phyloP scores from a whole-genome alignment of 1,284 basidiomycete genomes.

The Wolfiporia cocos region DNA sequence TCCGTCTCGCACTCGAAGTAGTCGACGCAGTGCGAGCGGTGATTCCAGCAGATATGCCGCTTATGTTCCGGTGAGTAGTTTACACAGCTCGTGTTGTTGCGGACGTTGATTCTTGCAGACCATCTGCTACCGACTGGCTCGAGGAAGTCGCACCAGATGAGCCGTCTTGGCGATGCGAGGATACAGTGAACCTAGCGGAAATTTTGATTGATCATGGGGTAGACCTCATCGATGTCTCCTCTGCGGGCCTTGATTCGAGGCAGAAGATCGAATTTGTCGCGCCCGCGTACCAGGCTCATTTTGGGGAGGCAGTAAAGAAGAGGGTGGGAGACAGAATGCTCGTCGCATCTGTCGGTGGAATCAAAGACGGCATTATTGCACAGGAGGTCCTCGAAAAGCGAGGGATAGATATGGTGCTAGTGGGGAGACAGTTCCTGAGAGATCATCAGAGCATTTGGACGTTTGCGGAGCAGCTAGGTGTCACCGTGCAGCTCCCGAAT shows the following conservation, averaged over 20 bases:
- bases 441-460: constrained; percentile 27
- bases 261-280: constrained; percentile 4
- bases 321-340: constrained; percentile 30
- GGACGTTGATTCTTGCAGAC: constrained; percentile 25
- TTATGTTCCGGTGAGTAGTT: constrained; percentile 5
- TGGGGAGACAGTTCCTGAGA: constrained; percentile 4
- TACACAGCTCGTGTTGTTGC: too few species aligned
- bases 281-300: constrained; percentile 39
- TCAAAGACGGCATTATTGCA: constrained; percentile 47
- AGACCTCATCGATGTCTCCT: constrained; percentile 36
- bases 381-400: constrained; percentile 46
- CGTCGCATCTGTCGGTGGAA: constrained; percentile 52
- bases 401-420: constrained; percentile 2
- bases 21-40: constrained; percentile 32
- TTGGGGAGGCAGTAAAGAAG: constrained; percentile 43
- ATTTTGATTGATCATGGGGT: constrained; percentile 45
- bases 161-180: constrained; percentile 46
- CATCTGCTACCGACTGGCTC: constrained; percentile 53
- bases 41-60: constrained; percentile 3
- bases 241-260: constrained; percentile 36
- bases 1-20: constrained; percentile 39
- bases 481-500: constrained; percentile 31
- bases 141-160: constrained; percentile 37
- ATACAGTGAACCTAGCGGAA: constrained; percentile 40
- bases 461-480: constrained; percentile 41